Evolutionary conservation across 1,284 basidiomycete species (phyloP).

Genomic region (Inonotus obliquus): DNA sequence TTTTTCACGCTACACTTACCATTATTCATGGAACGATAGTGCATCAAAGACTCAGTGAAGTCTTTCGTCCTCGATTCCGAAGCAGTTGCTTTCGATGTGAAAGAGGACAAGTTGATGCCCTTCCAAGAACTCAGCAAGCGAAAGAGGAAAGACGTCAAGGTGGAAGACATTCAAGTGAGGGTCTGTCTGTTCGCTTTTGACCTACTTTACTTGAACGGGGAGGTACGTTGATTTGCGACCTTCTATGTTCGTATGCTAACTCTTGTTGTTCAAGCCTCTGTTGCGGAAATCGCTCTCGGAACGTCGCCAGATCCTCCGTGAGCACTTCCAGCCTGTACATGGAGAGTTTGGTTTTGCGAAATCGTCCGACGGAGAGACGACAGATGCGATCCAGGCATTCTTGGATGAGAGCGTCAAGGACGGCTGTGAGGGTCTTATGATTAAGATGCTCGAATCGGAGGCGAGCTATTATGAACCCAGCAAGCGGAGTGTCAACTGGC

Average conservation of each 20-base stretch:
- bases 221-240: conserved; percentile 46
- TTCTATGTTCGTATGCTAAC: conserved; percentile 9
- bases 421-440: conserved; percentile 98
- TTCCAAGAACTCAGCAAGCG: conserved; percentile 96
- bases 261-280: conserved; percentile 44
- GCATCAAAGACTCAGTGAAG: conserved; percentile 74
- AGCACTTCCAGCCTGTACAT: conserved; percentile 80
- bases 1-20: conserved; percentile 14
- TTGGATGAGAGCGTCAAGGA: conserved; percentile 96
- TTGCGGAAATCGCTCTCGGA: conserved; percentile 64
- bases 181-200: conserved; percentile 98
- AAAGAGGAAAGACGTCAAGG: conserved; percentile 96
- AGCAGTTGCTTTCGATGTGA: conserved; percentile 91
- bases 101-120: conserved; percentile 81
- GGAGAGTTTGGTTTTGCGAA: conserved; percentile 94
- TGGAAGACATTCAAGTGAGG: conserved; percentile 93
- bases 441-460: conserved; percentile 94
- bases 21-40: conserved; percentile 42
- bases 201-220: conserved; percentile 89
- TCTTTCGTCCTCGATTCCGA: conserved; percentile 96
- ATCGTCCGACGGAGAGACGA: conserved; percentile 83
- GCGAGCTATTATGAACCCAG: conserved; percentile 95
- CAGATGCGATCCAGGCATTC: conserved; percentile 93
- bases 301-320: conserved; percentile 70
- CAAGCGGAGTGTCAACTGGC: conserved; percentile 93